Evolutionary conservation across 1,139 yeast genomes (phyloP).

Genomic region (Scheffersomyces parashehatae): DNA sequence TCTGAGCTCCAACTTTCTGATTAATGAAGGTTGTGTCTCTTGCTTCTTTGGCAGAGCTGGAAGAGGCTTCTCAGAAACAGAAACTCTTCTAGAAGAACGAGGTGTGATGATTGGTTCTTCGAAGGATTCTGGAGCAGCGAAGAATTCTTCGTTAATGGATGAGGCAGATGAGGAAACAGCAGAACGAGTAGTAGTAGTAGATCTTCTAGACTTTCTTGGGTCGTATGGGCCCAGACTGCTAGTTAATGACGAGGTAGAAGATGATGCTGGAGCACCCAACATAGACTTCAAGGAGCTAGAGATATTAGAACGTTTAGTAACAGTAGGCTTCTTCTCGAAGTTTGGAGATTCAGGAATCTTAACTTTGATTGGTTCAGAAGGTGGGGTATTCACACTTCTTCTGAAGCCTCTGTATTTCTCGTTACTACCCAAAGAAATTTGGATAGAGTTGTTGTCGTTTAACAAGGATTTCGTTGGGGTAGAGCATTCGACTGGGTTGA

Average conservation of each 20-base stretch:
- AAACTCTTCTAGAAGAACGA: slow-evolving; percentile 7
- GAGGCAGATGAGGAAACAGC: slow-evolving; percentile 15
- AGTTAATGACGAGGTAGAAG: slow-evolving; percentile 13
- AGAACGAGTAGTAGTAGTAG: slow-evolving; percentile 8
- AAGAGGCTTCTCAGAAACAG: slow-evolving; percentile 3
- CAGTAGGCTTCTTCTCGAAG: slow-evolving; percentile 11
- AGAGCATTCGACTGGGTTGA: not conserved
- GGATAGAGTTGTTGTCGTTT: slow-evolving; percentile 16
- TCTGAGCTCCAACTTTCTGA: slow-evolving; percentile 11
- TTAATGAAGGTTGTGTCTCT: slow-evolving; percentile 11
- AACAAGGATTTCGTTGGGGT: slow-evolving; percentile 9
- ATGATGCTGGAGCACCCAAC: slow-evolving; percentile 7
- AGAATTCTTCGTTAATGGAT: slow-evolving; percentile 11
- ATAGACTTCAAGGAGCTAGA: slow-evolving; percentile 14
- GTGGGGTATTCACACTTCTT: slow-evolving; percentile 32
- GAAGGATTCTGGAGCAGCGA: slow-evolving; percentile 13
- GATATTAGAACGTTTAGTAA: slow-evolving; percentile 11
- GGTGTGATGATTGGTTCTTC: slow-evolving; percentile 7
- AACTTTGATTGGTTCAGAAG: slow-evolving; percentile 27
- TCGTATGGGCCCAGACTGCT: slow-evolving; percentile 16
- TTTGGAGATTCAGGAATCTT: slow-evolving; percentile 22
- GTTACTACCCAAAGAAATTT: slow-evolving; percentile 26
- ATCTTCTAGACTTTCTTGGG: slow-evolving; percentile 21
- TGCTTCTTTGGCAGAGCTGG: slow-evolving; percentile 5
- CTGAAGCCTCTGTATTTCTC: slow-evolving; percentile 49